These are phyloP conservation scores for Pseudopyrenochaeta lycopersici DNA, from an alignment of 2,329 filamentous ascomycete species.

Conservation along the genomic window DNA sequence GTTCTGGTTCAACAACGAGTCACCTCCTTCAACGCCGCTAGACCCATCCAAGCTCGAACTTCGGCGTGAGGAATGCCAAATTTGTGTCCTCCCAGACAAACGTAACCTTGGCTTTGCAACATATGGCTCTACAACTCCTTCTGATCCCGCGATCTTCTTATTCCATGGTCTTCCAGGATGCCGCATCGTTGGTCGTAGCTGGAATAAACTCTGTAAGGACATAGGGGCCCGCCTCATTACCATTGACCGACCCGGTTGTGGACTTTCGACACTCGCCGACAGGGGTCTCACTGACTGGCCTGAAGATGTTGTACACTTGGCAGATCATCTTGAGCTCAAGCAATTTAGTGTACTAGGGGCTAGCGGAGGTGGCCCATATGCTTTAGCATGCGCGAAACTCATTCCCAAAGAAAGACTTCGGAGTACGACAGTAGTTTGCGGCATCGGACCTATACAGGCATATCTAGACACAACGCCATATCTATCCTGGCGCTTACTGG, in stretches of 20 bases:
- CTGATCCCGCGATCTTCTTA: constrained; percentile 50
- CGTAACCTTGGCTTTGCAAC: constrained; percentile 52
- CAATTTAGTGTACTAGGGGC: constrained; percentile 55
- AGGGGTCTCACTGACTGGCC: constrained; percentile 45
- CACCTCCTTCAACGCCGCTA: constrained; percentile 19
- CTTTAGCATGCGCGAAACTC: constrained; percentile 54
- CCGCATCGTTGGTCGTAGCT: constrained; percentile 47
- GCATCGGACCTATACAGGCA: constrained; percentile 29
- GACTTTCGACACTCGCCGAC: constrained; percentile 47
- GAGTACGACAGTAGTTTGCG: constrained; percentile 25
- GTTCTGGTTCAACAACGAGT: constrained; percentile 13
- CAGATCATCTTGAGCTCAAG: constrained; percentile 48
- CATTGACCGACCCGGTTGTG: constrained; percentile 55
- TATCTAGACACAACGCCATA: constrained; percentile 12
- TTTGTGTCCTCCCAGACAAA: constrained; percentile 38
- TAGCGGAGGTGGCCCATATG: constrained; percentile 58
- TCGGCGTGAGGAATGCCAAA: constrained; percentile 19
- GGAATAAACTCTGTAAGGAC: constrained; percentile 37
- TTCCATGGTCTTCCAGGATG: constrained; percentile 55
- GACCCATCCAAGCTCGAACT: constrained; percentile 24
- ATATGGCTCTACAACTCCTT: constrained; percentile 49
- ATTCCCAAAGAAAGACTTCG: constrained; percentile 39
- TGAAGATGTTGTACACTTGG: constrained; percentile 51
- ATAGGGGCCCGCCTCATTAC: constrained; percentile 50
- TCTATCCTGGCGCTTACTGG: constrained; percentile 20